These are phyloP conservation scores for Botryotinia convoluta DNA, from an alignment of 2,329 filamentous ascomycete species.

Conservation along the genomic window DNA sequence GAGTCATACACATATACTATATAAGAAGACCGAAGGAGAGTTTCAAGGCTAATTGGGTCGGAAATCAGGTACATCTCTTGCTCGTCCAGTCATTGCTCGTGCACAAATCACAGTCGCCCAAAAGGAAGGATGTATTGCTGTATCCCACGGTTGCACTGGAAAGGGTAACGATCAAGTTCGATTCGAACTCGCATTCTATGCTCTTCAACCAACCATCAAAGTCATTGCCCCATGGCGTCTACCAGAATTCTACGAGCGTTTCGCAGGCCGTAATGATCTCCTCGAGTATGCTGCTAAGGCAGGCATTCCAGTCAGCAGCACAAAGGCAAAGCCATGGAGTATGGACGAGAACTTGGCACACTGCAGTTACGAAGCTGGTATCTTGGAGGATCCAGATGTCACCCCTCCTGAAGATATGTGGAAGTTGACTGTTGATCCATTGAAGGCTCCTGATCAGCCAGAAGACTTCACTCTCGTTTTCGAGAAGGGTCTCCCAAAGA, in stretches of 20 bases:
- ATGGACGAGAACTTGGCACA: constrained; percentile 72
- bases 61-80: constrained; percentile 55
- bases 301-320: constrained; percentile 69
- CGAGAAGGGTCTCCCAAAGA: constrained; percentile 71
- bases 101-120: constrained; percentile 63
- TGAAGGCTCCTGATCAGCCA: constrained; percentile 67
- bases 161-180: constrained; percentile 67
- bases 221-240: constrained; percentile 74
- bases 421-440: constrained; percentile 68
- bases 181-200: constrained; percentile 62
- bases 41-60: neutral
- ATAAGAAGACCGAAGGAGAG: neutral
- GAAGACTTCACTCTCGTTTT: constrained; percentile 71
- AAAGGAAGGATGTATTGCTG: constrained; percentile 51
- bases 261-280: constrained; percentile 69
- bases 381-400: constrained; percentile 62
- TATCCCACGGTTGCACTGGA: constrained; percentile 57
- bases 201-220: constrained; percentile 62
- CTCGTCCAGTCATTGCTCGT: constrained; percentile 68
- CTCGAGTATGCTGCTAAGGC: constrained; percentile 67
- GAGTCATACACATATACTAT: constrained; percentile 31
- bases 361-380: constrained; percentile 77
- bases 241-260: constrained; percentile 66
- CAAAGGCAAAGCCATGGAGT: constrained; percentile 68
- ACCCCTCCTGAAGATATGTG: constrained; percentile 77